phyloP scores from a whole-genome alignment of 148 eudicot species.

The Spergularia bocconei region DNA sequence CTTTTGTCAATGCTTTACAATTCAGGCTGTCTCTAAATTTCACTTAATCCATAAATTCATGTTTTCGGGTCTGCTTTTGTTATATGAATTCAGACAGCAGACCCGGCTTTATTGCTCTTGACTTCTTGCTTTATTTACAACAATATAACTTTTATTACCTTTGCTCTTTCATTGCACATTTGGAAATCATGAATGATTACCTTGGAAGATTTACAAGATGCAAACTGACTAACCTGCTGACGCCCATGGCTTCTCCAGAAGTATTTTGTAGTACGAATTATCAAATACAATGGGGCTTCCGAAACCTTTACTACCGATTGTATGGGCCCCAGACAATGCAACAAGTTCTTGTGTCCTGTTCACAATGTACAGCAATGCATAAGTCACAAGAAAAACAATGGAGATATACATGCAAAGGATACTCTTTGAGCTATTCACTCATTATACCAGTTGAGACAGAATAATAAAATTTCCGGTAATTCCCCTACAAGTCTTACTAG shows the following conservation, averaged over 20 bases:
- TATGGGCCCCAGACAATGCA: slow-evolving; percentile 94
- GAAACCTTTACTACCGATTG: slow-evolving; percentile 90
- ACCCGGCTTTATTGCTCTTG: not conserved
- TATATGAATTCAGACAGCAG: not conserved
- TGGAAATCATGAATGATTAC: not conserved
- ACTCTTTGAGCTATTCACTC: not conserved
- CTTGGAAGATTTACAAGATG: not conserved
- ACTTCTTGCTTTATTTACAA: not conserved
- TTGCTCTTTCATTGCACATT: not conserved
- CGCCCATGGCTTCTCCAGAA: slow-evolving; percentile 77
- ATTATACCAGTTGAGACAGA: not conserved
- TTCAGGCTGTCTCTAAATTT: not conserved
- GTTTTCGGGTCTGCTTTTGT: not conserved
- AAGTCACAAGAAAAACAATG: not conserved
- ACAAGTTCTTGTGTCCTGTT: slow-evolving; percentile 87
- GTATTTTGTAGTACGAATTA: slow-evolving; percentile 87
- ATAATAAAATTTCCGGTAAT: not conserved
- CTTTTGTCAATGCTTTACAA: not conserved
- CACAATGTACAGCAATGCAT: slow-evolving; percentile 15
- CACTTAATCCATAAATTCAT: not conserved
- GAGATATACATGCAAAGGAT: slow-evolving; percentile 1
- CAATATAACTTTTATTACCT: not conserved
- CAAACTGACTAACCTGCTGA: slow-evolving; percentile 56
- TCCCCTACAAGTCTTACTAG: not conserved
- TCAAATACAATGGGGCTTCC: slow-evolving; percentile 78